Evolutionary conservation across 257 asterid genomes (phyloP).

Genomic region (Scutellaria barbata): DNA sequence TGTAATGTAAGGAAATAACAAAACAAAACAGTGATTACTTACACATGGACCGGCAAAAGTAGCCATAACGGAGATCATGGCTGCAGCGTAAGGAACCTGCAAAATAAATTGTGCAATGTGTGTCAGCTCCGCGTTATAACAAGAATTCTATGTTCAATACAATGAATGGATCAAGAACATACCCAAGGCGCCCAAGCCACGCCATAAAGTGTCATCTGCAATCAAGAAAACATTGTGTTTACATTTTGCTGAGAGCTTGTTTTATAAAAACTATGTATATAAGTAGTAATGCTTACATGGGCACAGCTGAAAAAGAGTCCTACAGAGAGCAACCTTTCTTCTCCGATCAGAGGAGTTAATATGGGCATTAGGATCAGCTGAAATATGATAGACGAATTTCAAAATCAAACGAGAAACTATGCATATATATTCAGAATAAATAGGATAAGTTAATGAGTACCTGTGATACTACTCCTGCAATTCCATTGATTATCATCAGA

Average conservation of each 20-base stretch:
- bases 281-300: slow-evolving; percentile 50
- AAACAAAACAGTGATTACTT: slow-evolving; percentile 30
- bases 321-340: slow-evolving; percentile 72
- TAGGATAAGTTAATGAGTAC: slow-evolving; percentile 34
- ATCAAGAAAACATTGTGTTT: neutral
- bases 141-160: neutral
- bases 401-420: neutral
- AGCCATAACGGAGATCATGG: slow-evolving; percentile 57
- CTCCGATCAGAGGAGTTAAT: slow-evolving; percentile 74
- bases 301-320: slow-evolving; percentile 72
- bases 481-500: slow-evolving; percentile 75
- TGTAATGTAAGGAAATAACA: neutral
- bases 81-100: slow-evolving; percentile 89
- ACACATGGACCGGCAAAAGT: slow-evolving; percentile 84
- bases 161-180: slow-evolving; percentile 5
- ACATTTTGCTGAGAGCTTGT: neutral
- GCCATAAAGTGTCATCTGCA: slow-evolving; percentile 85
- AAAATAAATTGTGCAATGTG: neutral
- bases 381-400: slow-evolving; percentile 12
- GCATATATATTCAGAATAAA: neutral
- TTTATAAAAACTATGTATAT: neutral
- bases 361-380: slow-evolving; percentile 87
- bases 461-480: slow-evolving; percentile 85
- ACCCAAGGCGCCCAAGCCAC: slow-evolving; percentile 97
- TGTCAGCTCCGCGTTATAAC: neutral